A percentile compares a stretch with the other conserved stretches of the same genome.
Conservation (phyloP, 345 rosid genomes). For the Brassica napus region Da-Ae NC_063434.1:28570501-28571000, state of each 20-base stretch:
- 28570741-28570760: background rate
- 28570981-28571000: too few species aligned
- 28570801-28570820: background rate
- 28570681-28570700: background rate
- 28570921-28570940: background rate
- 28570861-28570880: background rate
- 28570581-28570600: background rate
- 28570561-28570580: background rate
- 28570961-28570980: too few species aligned
- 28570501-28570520: background rate
- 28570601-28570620: background rate
- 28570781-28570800: background rate
- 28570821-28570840: slow-evolving; percentile 10
- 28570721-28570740: background rate
- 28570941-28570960: too few species aligned
- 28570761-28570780: background rate
- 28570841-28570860: background rate
- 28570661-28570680: background rate
- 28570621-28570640: background rate
- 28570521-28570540: background rate
- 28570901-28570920: background rate
- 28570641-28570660: background rate
- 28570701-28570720: background rate
- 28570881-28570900: background rate
- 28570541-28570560: background rate